A percentile compares a stretch with the other conserved stretches of the same genome.
phyloP scores from a whole-genome alignment of 371 early-diverging fungal species.

The Mucor piriformis region DNA sequence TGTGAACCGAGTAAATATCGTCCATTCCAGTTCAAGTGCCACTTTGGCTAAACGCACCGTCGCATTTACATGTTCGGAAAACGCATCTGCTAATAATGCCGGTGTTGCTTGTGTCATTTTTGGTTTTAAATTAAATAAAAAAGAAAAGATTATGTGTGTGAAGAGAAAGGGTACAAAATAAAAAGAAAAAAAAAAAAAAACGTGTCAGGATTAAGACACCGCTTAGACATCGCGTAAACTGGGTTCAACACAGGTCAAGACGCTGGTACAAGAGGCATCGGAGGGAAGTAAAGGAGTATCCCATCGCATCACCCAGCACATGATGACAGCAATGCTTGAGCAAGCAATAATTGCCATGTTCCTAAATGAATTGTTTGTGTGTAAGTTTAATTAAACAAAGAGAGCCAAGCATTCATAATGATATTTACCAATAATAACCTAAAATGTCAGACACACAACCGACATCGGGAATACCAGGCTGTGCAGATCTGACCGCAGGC shows the following conservation, averaged over 20 bases:
- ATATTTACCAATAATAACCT: slow-evolving; percentile 42
- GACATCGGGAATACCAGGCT: slow-evolving; percentile 45
- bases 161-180: not conserved
- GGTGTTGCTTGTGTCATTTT: slow-evolving; percentile 6
- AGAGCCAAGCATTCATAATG: not conserved
- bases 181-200: not conserved
- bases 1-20: slow-evolving; percentile 49
- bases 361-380: slow-evolving; percentile 15
- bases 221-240: not conserved
- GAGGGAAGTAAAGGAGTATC: not conserved
- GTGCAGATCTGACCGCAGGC: slow-evolving; percentile 40
- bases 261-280: not conserved
- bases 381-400: not conserved
- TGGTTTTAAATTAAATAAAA: not conserved
- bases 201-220: not conserved
- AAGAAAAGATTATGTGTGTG: not conserved
- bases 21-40: slow-evolving; percentile 50
- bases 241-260: slow-evolving; percentile 1
- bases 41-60: slow-evolving; percentile 36
- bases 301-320: slow-evolving; percentile 43
- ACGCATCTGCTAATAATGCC: slow-evolving; percentile 29
- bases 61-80: slow-evolving; percentile 44
- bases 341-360: slow-evolving; percentile 46
- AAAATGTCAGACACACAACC: slow-evolving; percentile 44
- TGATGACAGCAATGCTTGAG: slow-evolving; percentile 28